Percentiles rank a stretch among this genome's conserved stretches.
Evolutionary conservation across 2,329 filamentous ascomycete genomes (phyloP).

Genomic region (Fusarium proliferatum): DNA sequence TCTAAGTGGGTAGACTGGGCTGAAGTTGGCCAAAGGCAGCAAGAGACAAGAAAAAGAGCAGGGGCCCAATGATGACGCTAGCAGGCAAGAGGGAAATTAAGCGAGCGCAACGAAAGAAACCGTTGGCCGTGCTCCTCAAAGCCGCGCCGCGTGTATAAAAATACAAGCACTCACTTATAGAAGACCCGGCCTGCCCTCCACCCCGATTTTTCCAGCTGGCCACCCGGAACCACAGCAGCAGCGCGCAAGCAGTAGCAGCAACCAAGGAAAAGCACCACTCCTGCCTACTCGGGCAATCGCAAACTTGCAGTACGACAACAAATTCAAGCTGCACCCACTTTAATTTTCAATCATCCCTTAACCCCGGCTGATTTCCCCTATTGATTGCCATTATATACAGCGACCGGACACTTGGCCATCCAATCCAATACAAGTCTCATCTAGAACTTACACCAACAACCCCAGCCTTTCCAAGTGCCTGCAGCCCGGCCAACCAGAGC

Average conservation of each 20-base stretch:
- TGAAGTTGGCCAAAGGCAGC: constrained; percentile 35
- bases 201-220: constrained; percentile 52
- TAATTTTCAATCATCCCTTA: constrained; percentile 17
- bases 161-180: constrained; percentile 58
- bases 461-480: constrained; percentile 29
- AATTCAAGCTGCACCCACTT: constrained; percentile 30
- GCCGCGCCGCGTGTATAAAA: constrained; percentile 57
- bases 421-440: constrained; percentile 27
- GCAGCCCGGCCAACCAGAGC: constrained; percentile 43
- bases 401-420: constrained; percentile 23
- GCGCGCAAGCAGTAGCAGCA: constrained; percentile 39
- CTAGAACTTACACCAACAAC: constrained; percentile 19
- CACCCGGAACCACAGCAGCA: constrained; percentile 43
- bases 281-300: constrained; percentile 32
- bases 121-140: constrained; percentile 48
- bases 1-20: constrained; percentile 32
- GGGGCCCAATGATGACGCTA: constrained; percentile 46
- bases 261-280: constrained; percentile 38
- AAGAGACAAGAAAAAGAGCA: constrained; percentile 32
- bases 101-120: constrained; percentile 50
- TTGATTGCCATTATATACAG: constrained; percentile 24
- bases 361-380: constrained; percentile 14
- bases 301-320: constrained; percentile 23
- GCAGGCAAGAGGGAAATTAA: constrained; percentile 52
- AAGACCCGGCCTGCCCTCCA: constrained; percentile 58